Evolutionary conservation across 768 basidiomycete genomes (phyloP).

Genomic region (Mycena albidolilacea): DNA sequence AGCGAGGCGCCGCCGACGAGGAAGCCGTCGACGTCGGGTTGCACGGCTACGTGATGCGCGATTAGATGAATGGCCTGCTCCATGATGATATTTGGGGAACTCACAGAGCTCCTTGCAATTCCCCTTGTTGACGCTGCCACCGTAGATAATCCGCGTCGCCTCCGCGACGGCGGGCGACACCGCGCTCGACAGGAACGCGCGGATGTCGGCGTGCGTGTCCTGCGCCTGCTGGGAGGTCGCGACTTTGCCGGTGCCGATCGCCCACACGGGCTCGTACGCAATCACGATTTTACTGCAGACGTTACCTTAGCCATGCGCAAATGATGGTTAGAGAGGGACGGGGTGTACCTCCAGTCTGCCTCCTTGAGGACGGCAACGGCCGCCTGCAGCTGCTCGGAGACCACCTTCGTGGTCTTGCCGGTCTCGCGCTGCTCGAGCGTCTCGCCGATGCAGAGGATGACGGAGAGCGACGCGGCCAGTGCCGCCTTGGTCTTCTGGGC

Average conservation of each 20-base stretch:
- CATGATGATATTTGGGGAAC: slow-evolving; percentile 44
- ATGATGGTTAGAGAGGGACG: neutral
- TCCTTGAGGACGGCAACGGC: slow-evolving; percentile 74
- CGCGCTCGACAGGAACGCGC: slow-evolving; percentile 75
- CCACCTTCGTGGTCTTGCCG: slow-evolving; percentile 82
- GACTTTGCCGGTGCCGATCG: slow-evolving; percentile 98
- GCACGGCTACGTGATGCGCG: slow-evolving; percentile 64
- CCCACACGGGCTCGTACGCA: slow-evolving; percentile 99
- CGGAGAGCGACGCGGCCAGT: slow-evolving; percentile 79
- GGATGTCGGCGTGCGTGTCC: slow-evolving; percentile 89
- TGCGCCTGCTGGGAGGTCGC: slow-evolving; percentile 95
- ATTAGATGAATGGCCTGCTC: neutral
- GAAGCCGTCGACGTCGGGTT: slow-evolving; percentile 95
- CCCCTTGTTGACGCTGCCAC: slow-evolving; percentile 91
- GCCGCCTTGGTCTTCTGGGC: slow-evolving; percentile 92
- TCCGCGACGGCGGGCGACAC: slow-evolving; percentile 82
- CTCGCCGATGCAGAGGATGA: slow-evolving; percentile 98
- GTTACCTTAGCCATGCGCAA: neutral
- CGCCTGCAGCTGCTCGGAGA: slow-evolving; percentile 85
- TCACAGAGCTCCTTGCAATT: slow-evolving; percentile 91
- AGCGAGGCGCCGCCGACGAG: slow-evolving; percentile 97
- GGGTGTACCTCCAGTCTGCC: slow-evolving; percentile 84
- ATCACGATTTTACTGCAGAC: slow-evolving; percentile 85
- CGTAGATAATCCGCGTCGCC: slow-evolving; percentile 91
- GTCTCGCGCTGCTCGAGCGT: slow-evolving; percentile 90